Evolutionary conservation across 257 asterid species (phyloP).

Genomic region (Nicotiana sylvestris): DNA sequence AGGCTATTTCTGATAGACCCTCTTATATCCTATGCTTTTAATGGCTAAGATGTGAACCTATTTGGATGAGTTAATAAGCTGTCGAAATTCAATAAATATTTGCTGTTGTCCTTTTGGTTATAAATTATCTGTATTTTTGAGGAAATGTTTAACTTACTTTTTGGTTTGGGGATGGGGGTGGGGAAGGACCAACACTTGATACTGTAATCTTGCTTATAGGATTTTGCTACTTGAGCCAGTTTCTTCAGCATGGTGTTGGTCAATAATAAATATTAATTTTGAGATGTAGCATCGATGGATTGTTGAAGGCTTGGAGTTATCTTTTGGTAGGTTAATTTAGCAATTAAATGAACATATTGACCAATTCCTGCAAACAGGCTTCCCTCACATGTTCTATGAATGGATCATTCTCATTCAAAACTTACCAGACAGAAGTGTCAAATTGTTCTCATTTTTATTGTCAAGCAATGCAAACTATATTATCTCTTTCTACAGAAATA

Average conservation of each 20-base stretch:
- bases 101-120: background rate
- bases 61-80: slow-evolving; percentile 1
- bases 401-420: background rate
- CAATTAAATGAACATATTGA: background rate
- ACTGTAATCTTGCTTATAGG: background rate
- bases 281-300: background rate
- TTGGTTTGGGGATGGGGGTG: too few species aligned
- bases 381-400: background rate
- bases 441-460: background rate
- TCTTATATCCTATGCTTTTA: background rate
- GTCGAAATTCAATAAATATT: background rate
- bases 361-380: background rate
- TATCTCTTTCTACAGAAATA: background rate
- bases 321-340: background rate
- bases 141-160: too few species aligned
- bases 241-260: background rate
- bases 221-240: background rate
- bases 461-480: background rate
- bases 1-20: background rate
- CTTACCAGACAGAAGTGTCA: background rate
- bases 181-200: too few species aligned
- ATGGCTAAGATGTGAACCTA: background rate
- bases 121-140: background rate
- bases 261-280: background rate
- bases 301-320: background rate